Percentiles rank a stretch among this genome's conserved stretches.
phyloP scores from a whole-genome alignment of 129 eudicot genomes.

The Smallanthus sonchifolius region DNA sequence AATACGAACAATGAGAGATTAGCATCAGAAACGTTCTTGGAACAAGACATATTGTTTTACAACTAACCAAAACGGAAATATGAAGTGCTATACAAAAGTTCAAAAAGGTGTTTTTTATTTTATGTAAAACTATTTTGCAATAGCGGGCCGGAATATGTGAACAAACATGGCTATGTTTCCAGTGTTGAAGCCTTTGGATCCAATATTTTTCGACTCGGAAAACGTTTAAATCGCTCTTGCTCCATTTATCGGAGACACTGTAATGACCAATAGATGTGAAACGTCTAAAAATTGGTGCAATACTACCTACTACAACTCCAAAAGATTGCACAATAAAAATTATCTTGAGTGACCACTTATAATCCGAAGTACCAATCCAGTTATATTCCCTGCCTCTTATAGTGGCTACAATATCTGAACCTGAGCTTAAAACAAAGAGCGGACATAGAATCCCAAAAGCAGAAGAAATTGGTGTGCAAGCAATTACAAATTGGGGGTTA shows the following conservation, averaged over 20 bases:
- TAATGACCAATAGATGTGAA: neutral
- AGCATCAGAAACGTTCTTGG: too few relatives aligned
- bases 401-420: too few relatives aligned
- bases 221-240: slow-evolving; percentile 37
- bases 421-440: neutral
- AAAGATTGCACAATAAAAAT: neutral
- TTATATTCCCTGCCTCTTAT: too few relatives aligned
- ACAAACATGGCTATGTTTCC: neutral
- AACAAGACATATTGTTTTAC: too few relatives aligned
- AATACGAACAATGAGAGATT: too few relatives aligned
- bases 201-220: neutral
- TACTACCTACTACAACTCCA: neutral
- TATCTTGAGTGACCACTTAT: too few relatives aligned
- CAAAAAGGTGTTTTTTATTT: neutral
- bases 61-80: neutral
- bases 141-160: neutral
- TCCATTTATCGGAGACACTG: neutral
- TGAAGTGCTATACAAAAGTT: neutral
- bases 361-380: too few relatives aligned
- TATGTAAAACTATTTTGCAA: neutral
- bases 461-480: neutral
- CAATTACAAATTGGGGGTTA: slow-evolving; percentile 4
- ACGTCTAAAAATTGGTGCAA: neutral
- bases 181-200: neutral
- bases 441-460: neutral